A percentile compares a stretch with the other conserved stretches of the same genome.
Conservation (phyloP, 208 protist species). For the Trypanosoma cruzi region DNA sequence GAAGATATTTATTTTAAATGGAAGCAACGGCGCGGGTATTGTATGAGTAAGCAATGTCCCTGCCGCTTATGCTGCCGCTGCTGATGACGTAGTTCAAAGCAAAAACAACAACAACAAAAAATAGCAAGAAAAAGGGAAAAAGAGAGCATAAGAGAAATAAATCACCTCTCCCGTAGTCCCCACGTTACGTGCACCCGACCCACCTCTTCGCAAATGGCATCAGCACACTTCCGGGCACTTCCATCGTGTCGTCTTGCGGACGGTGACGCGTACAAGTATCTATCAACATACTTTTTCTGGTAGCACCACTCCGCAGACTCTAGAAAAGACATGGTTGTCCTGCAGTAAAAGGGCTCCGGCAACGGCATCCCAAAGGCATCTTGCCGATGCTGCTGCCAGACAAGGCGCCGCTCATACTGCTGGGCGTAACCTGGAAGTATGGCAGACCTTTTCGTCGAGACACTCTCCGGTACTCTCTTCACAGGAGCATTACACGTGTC, state of each 20-base stretch:
- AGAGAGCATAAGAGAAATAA: not conserved
- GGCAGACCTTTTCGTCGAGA: not conserved
- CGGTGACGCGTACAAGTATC: slow-evolving; percentile 34
- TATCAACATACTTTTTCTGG: slow-evolving; percentile 72
- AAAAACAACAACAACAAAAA: too few species aligned
- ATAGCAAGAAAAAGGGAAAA: not conserved
- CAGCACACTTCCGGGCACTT: slow-evolving; percentile 22
- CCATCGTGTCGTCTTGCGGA: not conserved
- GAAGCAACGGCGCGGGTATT: not conserved
- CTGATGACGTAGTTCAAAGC: not conserved
- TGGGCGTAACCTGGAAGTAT: slow-evolving; percentile 12
- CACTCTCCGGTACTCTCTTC: not conserved
- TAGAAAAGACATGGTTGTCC: slow-evolving; percentile 58
- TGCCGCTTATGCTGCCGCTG: not conserved
- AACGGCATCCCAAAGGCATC: not conserved
- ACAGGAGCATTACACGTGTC: not conserved
- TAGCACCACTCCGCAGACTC: slow-evolving; percentile 72
- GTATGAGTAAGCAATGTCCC: not conserved
- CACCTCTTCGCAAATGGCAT: slow-evolving; percentile 22
- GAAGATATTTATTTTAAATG: too few species aligned
- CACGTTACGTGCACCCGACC: slow-evolving; percentile 4
- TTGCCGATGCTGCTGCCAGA: slow-evolving; percentile 18
- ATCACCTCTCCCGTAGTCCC: not conserved
- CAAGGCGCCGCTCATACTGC: slow-evolving; percentile 20
- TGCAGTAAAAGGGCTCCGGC: slow-evolving; percentile 35